Base-by-base conservation (phyloP, 148 eudicot genomes). In the Suaeda aralocaspica region DNA sequence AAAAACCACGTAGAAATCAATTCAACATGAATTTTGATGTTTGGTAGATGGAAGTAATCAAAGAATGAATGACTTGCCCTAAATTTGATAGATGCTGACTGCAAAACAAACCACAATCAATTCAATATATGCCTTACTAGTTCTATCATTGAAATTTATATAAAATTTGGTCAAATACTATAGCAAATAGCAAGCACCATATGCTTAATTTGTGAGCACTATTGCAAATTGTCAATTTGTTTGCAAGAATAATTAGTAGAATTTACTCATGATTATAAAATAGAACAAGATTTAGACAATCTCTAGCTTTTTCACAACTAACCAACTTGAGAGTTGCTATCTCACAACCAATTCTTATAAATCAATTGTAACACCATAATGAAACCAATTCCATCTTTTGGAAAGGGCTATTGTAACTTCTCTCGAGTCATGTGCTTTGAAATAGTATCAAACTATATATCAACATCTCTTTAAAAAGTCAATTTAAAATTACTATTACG, bases 191-290 rank as follows among this genome's bases (percentile, higher is more conserved):
- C n/a, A 36, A 39, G 48, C 28, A 62, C 3, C 16, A 62, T 62
- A 26, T 0, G 21, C 2, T 29, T 19, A 2, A 61, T 13, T 33
- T 61, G 66, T 19, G 46, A 30, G 45, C 46, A 62, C 66, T 62
- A 60, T 60, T 39, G 46, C 28, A 62, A 39, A 62, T 62, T 62
- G 66, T 36, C 66, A 62, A 39, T 62, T 62, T 62, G 29, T 62
- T 62, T 62, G 39, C 42, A 60, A 33, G 9, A 19, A 62, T 62
- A 36, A 60, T 62, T 62, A 39, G 48, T 21, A n/a, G 8, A 33
- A 31, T 18, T 9, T 60, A 31, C 0, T 62, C 14, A 62, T 62
- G 66, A 62, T 62, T 62, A 62, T 18, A 62, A 30, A 14, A 36
- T n/a, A 21, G 48, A 36, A 62, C 46, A 60, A 60, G 9, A 58